Base-by-base conservation (phyloP, 441 rosid species). In the Omphalea diandra region DNA sequence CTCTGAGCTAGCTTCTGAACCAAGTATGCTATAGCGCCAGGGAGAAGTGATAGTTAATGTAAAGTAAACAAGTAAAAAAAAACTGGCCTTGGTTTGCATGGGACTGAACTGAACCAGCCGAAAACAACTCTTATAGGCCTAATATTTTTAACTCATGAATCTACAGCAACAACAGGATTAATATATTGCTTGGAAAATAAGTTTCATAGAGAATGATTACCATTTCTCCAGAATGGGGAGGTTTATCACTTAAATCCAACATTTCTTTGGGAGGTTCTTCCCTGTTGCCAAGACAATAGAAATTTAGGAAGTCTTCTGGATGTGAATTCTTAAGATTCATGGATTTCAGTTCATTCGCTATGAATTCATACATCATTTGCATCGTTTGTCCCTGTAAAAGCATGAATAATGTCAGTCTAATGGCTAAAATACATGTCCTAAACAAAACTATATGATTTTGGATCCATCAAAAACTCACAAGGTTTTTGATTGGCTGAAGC, bases 281-380 rank as follows among this genome's bases (percentile, higher is more conserved):
- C 2, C 97, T 78, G 15, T 83, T 90, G 54, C 97, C 97, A 57
- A 88, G 90, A 75, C 98, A 92, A 74, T 83, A 92, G 73, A 92
- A 92, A 76, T 92, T 92, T 64, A 90, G 83, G 81, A 83, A 92
- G 80, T 88, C 97, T 72, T 79, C 86, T 5, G 93, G 95, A 65
- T 83, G 81, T 22, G 78, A 69, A 68, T 90, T 50, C 75, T 85
- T 83, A 49, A 86, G 72, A 20, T 75, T 38, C 84, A 78, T 77
- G 67, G 83, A 57, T 50, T 80, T 77, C 80, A 90, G 73, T 79
- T 88, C 95, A 31, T 83, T 72, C 59, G 93, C 85, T 87, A 90
- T 81, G 54, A 88, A 70, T 63, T 79, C 84, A 53, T 86, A 92
- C 98, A 92, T 90, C 96, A 90, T 82, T 82, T 86, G 88, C 83